Conservation (phyloP, 164 flowering plant genomes). For the Tinospora cordifolia region DNA sequence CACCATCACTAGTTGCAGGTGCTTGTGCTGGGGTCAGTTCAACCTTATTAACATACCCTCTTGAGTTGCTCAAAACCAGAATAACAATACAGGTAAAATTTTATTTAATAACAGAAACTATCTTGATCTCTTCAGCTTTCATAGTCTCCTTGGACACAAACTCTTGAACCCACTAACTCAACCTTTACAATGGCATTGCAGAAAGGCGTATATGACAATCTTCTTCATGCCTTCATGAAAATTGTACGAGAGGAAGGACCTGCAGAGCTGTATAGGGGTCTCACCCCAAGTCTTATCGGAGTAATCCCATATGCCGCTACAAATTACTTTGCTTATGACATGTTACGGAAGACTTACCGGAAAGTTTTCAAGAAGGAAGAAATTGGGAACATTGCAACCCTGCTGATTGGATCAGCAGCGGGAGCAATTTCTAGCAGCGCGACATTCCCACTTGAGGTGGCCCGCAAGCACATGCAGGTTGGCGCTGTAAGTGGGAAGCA, state of each 20-base stretch:
- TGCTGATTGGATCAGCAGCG: slow-evolving; percentile 70
- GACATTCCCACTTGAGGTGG: slow-evolving; percentile 82
- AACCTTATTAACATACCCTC: slow-evolving; percentile 81
- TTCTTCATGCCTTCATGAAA: slow-evolving; percentile 76
- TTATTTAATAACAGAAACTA: background rate
- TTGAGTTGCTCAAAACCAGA: slow-evolving; percentile 88
- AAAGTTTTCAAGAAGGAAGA: slow-evolving; percentile 35
- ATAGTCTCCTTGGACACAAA: background rate
- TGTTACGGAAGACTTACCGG: slow-evolving; percentile 55
- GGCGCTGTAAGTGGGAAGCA: slow-evolving; percentile 64
- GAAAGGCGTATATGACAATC: slow-evolving; percentile 66
- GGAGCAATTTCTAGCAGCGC: slow-evolving; percentile 74
- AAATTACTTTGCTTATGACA: slow-evolving; percentile 85
- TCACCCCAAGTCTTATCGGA: slow-evolving; percentile 86
- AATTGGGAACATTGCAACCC: slow-evolving; percentile 60
- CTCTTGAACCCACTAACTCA: background rate
- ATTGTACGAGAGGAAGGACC: slow-evolving; percentile 73
- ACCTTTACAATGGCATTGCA: slow-evolving; percentile 23
- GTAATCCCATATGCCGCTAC: slow-evolving; percentile 94
- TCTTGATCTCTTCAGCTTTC: too few species aligned
- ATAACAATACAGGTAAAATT: slow-evolving; percentile 73
- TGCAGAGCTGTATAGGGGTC: slow-evolving; percentile 84
- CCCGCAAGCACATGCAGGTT: slow-evolving; percentile 80
- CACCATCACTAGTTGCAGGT: slow-evolving; percentile 85
- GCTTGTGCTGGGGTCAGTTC: slow-evolving; percentile 96